Conservation (phyloP, 2,329 filamentous ascomycete species). For the Phyllosticta ampelicida region DNA sequence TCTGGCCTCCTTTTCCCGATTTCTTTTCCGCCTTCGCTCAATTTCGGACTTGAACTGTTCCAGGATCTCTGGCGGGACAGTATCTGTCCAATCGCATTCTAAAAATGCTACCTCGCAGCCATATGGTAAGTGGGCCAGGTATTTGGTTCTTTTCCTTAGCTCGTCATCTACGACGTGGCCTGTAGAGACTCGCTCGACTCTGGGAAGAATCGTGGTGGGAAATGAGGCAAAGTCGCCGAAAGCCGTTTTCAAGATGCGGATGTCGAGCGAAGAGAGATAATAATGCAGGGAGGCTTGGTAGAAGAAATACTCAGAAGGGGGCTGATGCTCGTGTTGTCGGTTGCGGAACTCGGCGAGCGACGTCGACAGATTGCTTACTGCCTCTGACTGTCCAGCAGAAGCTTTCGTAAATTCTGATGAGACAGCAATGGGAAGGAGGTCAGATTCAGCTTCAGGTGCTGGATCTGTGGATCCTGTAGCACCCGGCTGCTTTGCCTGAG, state of each 20-base stretch:
- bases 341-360: slow-evolving; percentile 8
- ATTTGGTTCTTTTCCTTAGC: slow-evolving; percentile 73
- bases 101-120: slow-evolving; percentile 88
- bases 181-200: slow-evolving; percentile 80
- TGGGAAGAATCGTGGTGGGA: slow-evolving; percentile 73
- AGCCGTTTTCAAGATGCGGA: slow-evolving; percentile 80
- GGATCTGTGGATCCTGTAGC: not conserved
- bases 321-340: slow-evolving; percentile 32
- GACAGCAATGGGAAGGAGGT: too few species aligned
- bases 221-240: slow-evolving; percentile 76
- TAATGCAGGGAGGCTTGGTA: slow-evolving; percentile 81
- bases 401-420: not conserved
- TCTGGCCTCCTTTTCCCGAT: slow-evolving; percentile 70
- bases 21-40: slow-evolving; percentile 61
- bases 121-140: slow-evolving; percentile 73
- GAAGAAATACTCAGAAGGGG: slow-evolving; percentile 61
- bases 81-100: slow-evolving; percentile 92
- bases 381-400: not conserved
- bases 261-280: slow-evolving; percentile 82
- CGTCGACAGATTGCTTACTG: slow-evolving; percentile 7
- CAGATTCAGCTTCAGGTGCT: not conserved
- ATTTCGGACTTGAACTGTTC: slow-evolving; percentile 67
- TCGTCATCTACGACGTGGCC: slow-evolving; percentile 82
- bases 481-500: not conserved
- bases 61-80: slow-evolving; percentile 65